phyloP scores from a whole-genome alignment of 2,329 filamentous ascomycete species.

The Alternaria longipes region DNA sequence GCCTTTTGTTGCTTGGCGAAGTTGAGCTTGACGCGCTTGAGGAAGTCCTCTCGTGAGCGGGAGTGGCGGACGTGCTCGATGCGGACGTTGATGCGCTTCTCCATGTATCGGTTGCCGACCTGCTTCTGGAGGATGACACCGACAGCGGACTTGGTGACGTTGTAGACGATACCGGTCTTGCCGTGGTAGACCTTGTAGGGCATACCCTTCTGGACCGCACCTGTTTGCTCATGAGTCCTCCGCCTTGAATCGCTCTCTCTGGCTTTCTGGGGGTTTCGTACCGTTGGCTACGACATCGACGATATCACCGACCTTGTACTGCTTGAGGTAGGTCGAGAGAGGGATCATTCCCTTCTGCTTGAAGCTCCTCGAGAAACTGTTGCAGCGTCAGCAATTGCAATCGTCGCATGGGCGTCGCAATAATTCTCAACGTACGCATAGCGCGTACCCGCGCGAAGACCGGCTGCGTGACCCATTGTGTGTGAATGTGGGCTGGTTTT shows the following conservation, averaged over 20 bases:
- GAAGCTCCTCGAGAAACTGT: conserved; percentile 84
- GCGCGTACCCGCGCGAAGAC: conserved; percentile 55
- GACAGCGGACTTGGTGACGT: conserved; percentile 97
- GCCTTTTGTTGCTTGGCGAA: conserved; percentile 91
- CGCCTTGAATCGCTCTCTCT: conserved; percentile 16
- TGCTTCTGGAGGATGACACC: conserved; percentile 98
- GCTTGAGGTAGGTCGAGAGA: conserved; percentile 91
- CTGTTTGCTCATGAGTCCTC: conserved; percentile 38
- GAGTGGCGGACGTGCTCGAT: conserved; percentile 96
- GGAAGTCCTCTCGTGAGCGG: conserved; percentile 95
- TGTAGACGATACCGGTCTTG: conserved; percentile 94
- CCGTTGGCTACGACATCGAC: conserved; percentile 99
- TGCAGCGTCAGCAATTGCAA: conserved; percentile 34
- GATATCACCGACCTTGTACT: conserved; percentile 98
- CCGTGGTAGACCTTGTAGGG: conserved; percentile 99
- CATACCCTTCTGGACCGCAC: conserved; percentile 69
- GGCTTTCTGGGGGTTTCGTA: conserved; percentile 65
- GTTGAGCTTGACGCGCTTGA: conserved; percentile 96
- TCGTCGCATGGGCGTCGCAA: conserved; percentile 14
- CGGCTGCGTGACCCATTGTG: conserved; percentile 65
- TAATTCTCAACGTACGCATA: conserved; percentile 48
- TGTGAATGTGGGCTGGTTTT: conserved; percentile 36
- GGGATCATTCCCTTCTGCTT: conserved; percentile 94
- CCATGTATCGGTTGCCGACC: conserved; percentile 98
- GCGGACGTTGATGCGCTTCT: conserved; percentile 99